phyloP scores from a whole-genome alignment of 2,329 filamentous ascomycete species.

The Hypomyces perniciosus region DNA sequence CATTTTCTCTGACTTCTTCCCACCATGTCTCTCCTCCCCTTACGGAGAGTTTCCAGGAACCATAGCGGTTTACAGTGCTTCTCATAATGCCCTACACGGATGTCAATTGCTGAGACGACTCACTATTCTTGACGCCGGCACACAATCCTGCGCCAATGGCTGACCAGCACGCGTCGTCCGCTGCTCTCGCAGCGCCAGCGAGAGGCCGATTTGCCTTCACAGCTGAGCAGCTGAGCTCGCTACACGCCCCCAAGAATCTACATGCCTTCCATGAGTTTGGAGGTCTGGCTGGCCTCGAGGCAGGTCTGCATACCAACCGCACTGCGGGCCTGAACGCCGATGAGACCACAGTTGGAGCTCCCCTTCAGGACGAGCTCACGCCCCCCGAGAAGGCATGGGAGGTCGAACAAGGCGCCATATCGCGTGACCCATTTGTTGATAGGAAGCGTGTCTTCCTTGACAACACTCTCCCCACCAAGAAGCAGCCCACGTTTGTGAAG shows the following conservation, averaged over 20 bases:
- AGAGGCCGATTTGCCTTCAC: slow-evolving; percentile 4
- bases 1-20: no score
- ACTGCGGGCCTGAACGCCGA: slow-evolving; percentile 63
- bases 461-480: slow-evolving; percentile 67
- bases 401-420: no score
- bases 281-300: slow-evolving; percentile 66
- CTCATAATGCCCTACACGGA: no score
- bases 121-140: no score
- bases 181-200: no score
- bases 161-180: no score
- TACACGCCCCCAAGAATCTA: slow-evolving; percentile 74
- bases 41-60: no score
- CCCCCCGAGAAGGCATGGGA: slow-evolving; percentile 44
- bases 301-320: slow-evolving; percentile 62
- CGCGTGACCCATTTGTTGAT: slow-evolving; percentile 34
- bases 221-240: slow-evolving; percentile 59
- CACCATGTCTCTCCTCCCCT: no score
- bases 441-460: slow-evolving; percentile 65
- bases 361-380: no score
- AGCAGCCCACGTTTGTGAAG: slow-evolving; percentile 64
- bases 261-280: slow-evolving; percentile 70
- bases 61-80: no score
- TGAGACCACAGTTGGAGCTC: slow-evolving; percentile 55
- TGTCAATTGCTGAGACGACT: no score
- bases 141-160: no score